A percentile compares a stretch with the other conserved stretches of the same genome.
Conservation (phyloP, 768 basidiomycete species). For the Amanita rubescens region DNA sequence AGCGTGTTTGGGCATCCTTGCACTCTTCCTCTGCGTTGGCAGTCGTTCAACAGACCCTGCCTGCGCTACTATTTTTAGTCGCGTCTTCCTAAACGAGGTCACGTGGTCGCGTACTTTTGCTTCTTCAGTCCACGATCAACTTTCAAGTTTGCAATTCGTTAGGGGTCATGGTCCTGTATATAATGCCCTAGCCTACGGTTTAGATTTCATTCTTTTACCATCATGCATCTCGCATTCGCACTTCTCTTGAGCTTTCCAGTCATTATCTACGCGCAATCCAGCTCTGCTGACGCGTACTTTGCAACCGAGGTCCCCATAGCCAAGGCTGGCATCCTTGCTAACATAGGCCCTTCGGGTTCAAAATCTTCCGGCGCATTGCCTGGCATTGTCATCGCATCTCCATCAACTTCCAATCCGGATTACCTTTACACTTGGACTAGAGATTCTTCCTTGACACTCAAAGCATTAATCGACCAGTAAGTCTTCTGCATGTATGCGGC, state of each 20-base stretch:
- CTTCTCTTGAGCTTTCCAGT: neutral
- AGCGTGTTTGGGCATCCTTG: neutral
- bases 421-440: conserved; percentile 64
- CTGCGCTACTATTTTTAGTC: neutral
- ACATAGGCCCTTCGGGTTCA: conserved; percentile 46
- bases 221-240: neutral
- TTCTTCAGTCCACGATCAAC: no score
- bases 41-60: no score
- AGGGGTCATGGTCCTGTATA: no score
- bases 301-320: conserved; percentile 14
- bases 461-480: conserved; percentile 35
- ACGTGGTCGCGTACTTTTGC: neutral
- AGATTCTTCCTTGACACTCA: conserved; percentile 59
- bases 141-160: no score
- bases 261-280: neutral
- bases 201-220: neutral
- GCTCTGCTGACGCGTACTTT: neutral
- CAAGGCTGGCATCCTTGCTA: conserved; percentile 44
- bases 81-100: neutral
- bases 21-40: neutral
- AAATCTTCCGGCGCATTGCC: conserved; percentile 38
- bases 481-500: conserved; percentile 6
- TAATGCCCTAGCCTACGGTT: no score
- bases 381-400: conserved; percentile 47
- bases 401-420: conserved; percentile 38